A percentile compares a stretch with the other conserved stretches of the same genome.
Evolutionary conservation across 176 grass and related monocot genomes (phyloP).

Genomic region (Leersia perrieri): DNA sequence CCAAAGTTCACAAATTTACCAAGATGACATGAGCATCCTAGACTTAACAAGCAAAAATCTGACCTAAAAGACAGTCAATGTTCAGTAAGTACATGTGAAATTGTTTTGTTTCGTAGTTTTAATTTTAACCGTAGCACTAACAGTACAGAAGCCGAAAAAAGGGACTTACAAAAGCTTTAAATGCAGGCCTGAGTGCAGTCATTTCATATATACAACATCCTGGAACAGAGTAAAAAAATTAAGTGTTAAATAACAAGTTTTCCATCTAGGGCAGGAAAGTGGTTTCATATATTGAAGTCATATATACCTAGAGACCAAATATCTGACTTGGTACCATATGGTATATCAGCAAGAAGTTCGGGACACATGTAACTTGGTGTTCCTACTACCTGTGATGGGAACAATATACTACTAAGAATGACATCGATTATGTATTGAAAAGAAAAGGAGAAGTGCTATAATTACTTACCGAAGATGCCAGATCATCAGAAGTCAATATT

Average conservation of each 20-base stretch:
- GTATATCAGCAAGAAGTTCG: conserved; percentile 96
- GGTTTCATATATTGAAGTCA: conserved; percentile 8
- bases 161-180: conserved; percentile 91
- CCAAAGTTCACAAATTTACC: conserved; percentile 19
- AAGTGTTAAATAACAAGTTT: background rate
- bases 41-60: background rate
- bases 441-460: background rate
- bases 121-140: conserved; percentile 8
- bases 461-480: conserved; percentile 83
- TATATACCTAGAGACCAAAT: conserved; percentile 91
- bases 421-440: background rate
- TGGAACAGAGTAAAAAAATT: conserved; percentile 30
- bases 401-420: conserved; percentile 39
- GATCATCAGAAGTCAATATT: conserved; percentile 86
- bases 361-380: conserved; percentile 99
- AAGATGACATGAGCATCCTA: background rate
- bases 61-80: background rate
- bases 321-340: conserved; percentile 95
- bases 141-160: conserved; percentile 7
- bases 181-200: conserved; percentile 78
- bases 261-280: conserved; percentile 19
- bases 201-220: conserved; percentile 99
- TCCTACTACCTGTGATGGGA: conserved; percentile 69
- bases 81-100: background rate
- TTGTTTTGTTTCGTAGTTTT: conserved; percentile 1